Evolutionary conservation across 164 flowering plant species (phyloP).

Genomic region (Magnolia sinica): DNA sequence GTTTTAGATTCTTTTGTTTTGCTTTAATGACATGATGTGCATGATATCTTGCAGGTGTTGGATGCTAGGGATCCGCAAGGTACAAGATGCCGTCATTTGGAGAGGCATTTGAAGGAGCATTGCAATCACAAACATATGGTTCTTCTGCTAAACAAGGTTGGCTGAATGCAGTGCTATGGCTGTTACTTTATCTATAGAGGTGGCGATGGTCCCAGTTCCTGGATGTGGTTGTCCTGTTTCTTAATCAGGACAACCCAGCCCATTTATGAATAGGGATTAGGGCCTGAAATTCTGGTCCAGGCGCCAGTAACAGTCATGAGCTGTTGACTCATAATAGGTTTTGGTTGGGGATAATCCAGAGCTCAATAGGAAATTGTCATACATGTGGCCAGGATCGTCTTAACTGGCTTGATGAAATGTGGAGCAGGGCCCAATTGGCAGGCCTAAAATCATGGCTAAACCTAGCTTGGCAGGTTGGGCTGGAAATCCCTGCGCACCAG

Average conservation of each 20-base stretch:
- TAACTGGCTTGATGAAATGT: too few species aligned
- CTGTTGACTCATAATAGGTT: too few species aligned
- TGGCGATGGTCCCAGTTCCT: too few species aligned
- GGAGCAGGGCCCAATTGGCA: background rate
- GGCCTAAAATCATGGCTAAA: background rate
- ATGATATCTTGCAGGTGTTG: constrained; percentile 53
- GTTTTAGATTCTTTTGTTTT: too few species aligned
- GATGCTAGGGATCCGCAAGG: constrained; percentile 99
- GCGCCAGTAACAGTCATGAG: too few species aligned
- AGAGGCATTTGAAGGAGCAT: constrained; percentile 87
- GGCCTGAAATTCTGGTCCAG: too few species aligned
- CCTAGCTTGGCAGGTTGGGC: background rate
- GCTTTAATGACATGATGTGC: background rate
- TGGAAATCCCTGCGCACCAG: background rate
- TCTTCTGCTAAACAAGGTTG: constrained; percentile 86
- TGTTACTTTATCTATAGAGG: background rate
- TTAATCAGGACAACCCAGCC: too few species aligned
- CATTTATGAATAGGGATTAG: too few species aligned
- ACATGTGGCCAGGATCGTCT: too few species aligned
- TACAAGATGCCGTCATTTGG: constrained; percentile 90
- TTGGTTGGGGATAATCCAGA: too few species aligned
- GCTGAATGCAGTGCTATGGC: background rate
- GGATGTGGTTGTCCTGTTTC: too few species aligned
- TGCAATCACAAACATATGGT: constrained; percentile 92
- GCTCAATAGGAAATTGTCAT: too few species aligned